Conservation (phyloP, 2,329 filamentous ascomycete genomes). For the Didymella sp. region DNA sequence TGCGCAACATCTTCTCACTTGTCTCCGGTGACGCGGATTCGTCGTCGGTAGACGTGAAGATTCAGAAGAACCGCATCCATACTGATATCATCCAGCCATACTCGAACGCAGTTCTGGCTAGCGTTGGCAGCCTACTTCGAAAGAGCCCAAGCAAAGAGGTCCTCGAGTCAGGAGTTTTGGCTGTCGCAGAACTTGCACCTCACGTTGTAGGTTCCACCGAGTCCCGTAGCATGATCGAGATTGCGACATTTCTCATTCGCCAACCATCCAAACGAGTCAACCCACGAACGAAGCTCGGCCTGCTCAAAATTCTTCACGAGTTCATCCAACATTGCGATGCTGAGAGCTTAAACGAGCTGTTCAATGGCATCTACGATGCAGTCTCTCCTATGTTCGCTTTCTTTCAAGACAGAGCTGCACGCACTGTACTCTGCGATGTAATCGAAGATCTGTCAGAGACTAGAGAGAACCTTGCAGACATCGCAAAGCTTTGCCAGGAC, state of each 20-base stretch:
- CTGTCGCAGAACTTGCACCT: constrained; percentile 72
- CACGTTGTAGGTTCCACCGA: constrained; percentile 59
- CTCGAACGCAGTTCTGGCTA: constrained; percentile 69
- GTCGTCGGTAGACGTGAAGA: constrained; percentile 57
- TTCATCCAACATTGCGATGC: constrained; percentile 74
- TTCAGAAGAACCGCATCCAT: constrained; percentile 56
- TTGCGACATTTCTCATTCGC: constrained; percentile 79
- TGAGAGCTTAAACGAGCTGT: constrained; percentile 64
- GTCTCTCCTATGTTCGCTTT: constrained; percentile 86
- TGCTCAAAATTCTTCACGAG: constrained; percentile 80
- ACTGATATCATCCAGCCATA: constrained; percentile 65
- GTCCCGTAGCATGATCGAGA: constrained; percentile 77
- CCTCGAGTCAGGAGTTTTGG: constrained; percentile 78
- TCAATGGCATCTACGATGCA: constrained; percentile 72
- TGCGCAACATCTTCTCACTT: constrained; percentile 59
- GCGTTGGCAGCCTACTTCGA: constrained; percentile 61
- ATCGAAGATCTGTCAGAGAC: constrained; percentile 72
- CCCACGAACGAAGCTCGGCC: constrained; percentile 79
- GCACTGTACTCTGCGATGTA: constrained; percentile 75
- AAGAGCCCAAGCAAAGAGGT: constrained; percentile 73
- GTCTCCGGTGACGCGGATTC: constrained; percentile 20
- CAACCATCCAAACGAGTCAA: constrained; percentile 85
- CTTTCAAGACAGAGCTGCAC: constrained; percentile 81
- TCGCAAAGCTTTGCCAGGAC: constrained; percentile 74
- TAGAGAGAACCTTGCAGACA: constrained; percentile 65